A percentile compares a stretch with the other conserved stretches of the same genome.
phyloP scores from a whole-genome alignment of 2,329 filamentous ascomycete genomes.

The Ophiocordyceps camponoti-floridani region DNA sequence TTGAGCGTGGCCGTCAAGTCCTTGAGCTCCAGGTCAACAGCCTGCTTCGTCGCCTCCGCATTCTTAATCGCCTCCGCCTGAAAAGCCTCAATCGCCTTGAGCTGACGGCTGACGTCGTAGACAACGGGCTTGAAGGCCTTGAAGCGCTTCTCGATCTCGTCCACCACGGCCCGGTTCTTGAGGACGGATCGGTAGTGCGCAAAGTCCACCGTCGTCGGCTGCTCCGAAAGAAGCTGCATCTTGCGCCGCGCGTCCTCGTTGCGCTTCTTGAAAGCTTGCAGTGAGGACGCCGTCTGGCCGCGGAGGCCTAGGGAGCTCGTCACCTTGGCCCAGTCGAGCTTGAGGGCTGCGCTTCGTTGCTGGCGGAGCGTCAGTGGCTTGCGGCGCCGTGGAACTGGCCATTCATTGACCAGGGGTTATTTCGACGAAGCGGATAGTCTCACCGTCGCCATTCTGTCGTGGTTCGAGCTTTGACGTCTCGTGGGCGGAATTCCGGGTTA shows the following conservation, averaged over 20 bases:
- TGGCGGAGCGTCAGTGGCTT: slow-evolving; percentile 27
- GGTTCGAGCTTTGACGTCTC: slow-evolving; percentile 20
- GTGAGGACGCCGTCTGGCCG: slow-evolving; percentile 79
- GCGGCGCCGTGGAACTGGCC: neutral
- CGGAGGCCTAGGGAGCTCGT: slow-evolving; percentile 87
- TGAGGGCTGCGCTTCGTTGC: slow-evolving; percentile 94
- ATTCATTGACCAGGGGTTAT: slow-evolving; percentile 1
- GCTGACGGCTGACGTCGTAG: slow-evolving; percentile 83
- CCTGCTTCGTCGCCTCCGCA: slow-evolving; percentile 88
- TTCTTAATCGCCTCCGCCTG: slow-evolving; percentile 95
- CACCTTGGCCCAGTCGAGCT: slow-evolving; percentile 98
- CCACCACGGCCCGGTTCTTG: slow-evolving; percentile 89
- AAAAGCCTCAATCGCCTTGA: slow-evolving; percentile 97
- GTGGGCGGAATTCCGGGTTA: slow-evolving; percentile 31
- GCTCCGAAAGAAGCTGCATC: slow-evolving; percentile 67
- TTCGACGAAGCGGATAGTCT: slow-evolving; percentile 18
- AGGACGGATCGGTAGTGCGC: slow-evolving; percentile 75
- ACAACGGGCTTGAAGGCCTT: slow-evolving; percentile 75
- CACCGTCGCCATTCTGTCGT: slow-evolving; percentile 51
- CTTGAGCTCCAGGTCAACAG: slow-evolving; percentile 87
- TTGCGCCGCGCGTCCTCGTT: slow-evolving; percentile 97
- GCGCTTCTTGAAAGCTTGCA: slow-evolving; percentile 97
- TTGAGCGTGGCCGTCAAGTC: slow-evolving; percentile 86
- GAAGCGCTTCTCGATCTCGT: slow-evolving; percentile 97
- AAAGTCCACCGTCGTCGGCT: slow-evolving; percentile 81